These are phyloP conservation scores for Triticum dicoccoides DNA, from an alignment of 176 grass and related monocot genomes.

Conservation along the genomic window DNA sequence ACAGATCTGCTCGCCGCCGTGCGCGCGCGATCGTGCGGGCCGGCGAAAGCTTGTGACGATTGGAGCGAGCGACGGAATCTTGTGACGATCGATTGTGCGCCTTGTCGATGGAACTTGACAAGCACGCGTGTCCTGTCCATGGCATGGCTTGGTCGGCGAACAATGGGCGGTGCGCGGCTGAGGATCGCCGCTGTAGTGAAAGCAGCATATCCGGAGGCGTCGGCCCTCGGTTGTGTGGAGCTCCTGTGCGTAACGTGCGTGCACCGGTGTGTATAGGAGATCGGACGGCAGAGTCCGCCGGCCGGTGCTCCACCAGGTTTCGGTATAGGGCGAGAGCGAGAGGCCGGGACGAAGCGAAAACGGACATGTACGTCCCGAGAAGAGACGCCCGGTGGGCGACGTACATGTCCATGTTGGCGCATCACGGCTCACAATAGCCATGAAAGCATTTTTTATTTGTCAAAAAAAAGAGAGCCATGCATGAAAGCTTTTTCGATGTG, in stretches of 20 bases:
- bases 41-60: too few relatives aligned
- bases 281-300: too few relatives aligned
- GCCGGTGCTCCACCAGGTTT: background rate
- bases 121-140: background rate
- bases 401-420: background rate
- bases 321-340: background rate
- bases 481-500: too few relatives aligned
- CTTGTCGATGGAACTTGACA: background rate
- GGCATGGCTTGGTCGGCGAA: background rate
- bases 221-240: background rate
- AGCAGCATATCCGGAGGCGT: background rate
- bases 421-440: background rate
- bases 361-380: background rate
- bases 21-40: too few relatives aligned
- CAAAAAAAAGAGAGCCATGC: too few relatives aligned
- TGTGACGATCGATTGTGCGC: background rate
- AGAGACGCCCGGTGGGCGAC: background rate
- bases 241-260: background rate
- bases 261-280: too few relatives aligned
- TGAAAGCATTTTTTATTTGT: background rate
- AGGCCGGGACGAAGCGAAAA: background rate
- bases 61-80: background rate
- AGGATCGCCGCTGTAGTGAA: background rate
- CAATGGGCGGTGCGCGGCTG: background rate
- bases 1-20: too few relatives aligned